These are phyloP conservation scores for Lachnellula hyalina DNA, from an alignment of 2,329 filamentous ascomycete species.

Conservation along the genomic window DNA sequence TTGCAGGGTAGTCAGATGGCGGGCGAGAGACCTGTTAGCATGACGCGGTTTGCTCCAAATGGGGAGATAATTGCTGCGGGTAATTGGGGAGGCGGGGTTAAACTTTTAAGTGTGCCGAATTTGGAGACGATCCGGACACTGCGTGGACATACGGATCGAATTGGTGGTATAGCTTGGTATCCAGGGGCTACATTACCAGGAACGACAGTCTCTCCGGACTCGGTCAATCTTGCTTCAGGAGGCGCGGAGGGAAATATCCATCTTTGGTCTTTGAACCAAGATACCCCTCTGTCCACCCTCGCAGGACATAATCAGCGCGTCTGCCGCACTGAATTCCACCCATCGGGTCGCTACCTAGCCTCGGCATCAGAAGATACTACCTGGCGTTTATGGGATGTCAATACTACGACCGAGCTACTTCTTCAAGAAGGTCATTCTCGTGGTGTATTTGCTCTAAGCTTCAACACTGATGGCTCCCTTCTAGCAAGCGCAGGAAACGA, in stretches of 20 bases:
- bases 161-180: slow-evolving; percentile 87
- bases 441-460: slow-evolving; percentile 84
- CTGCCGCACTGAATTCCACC: slow-evolving; percentile 90
- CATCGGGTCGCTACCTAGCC: slow-evolving; percentile 81
- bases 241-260: slow-evolving; percentile 84
- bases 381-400: slow-evolving; percentile 93
- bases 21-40: slow-evolving; percentile 84
- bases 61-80: slow-evolving; percentile 80
- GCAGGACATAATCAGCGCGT: slow-evolving; percentile 82
- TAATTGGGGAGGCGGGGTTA: slow-evolving; percentile 88
- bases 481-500: slow-evolving; percentile 90
- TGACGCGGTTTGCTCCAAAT: slow-evolving; percentile 84
- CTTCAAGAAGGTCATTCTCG: slow-evolving; percentile 92
- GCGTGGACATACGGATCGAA: slow-evolving; percentile 80
- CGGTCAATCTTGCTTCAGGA: slow-evolving; percentile 83
- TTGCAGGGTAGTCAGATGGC: slow-evolving; percentile 91
- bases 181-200: slow-evolving; percentile 72
- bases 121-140: slow-evolving; percentile 71
- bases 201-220: slow-evolving; percentile 63
- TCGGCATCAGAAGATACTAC: slow-evolving; percentile 95
- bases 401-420: slow-evolving; percentile 75
- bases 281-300: slow-evolving; percentile 77
- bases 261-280: slow-evolving; percentile 82
- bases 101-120: slow-evolving; percentile 76
- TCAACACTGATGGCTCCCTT: slow-evolving; percentile 86